Percentiles rank a stretch among this genome's conserved stretches.
phyloP scores from a whole-genome alignment of 345 rosid species.

The Crucihimalaya himalaica region DNA sequence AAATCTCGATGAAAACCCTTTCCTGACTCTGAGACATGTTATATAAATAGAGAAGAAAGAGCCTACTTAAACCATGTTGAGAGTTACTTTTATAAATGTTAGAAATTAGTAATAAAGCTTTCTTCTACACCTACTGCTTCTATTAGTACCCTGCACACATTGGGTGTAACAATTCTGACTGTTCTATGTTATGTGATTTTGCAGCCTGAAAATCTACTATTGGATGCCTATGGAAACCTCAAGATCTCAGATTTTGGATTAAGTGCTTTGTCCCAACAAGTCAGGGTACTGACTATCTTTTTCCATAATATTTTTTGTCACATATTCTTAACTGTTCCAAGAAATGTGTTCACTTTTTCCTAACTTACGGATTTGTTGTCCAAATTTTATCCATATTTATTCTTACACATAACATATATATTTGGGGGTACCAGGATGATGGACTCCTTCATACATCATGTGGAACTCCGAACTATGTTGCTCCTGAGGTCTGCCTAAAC shows the following conservation, averaged over 20 bases:
- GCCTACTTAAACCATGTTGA: neutral
- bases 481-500: constrained; percentile 77
- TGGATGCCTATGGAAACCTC: constrained; percentile 86
- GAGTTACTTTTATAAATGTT: neutral
- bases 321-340: neutral
- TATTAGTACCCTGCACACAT: neutral
- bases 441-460: constrained; percentile 97
- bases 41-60: neutral
- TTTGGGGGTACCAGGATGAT: constrained; percentile 63
- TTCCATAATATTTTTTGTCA: neutral
- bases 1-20: neutral
- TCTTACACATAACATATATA: constrained; percentile 37
- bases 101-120: neutral
- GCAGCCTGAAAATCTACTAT: constrained; percentile 90
- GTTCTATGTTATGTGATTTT: constrained; percentile 24
- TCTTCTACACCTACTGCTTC: neutral
- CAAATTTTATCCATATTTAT: neutral
- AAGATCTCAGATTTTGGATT: constrained; percentile 97
- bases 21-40: neutral
- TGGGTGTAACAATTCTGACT: neutral
- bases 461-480: constrained; percentile 97
- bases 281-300: constrained; percentile 61
- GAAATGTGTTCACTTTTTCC: neutral
- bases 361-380: neutral
- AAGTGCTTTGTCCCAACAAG: constrained; percentile 95